Percentiles rank a stretch among this genome's conserved stretches.
phyloP scores from a whole-genome alignment of 2,329 filamentous ascomycete genomes.

The Byssochlamys sp. region DNA sequence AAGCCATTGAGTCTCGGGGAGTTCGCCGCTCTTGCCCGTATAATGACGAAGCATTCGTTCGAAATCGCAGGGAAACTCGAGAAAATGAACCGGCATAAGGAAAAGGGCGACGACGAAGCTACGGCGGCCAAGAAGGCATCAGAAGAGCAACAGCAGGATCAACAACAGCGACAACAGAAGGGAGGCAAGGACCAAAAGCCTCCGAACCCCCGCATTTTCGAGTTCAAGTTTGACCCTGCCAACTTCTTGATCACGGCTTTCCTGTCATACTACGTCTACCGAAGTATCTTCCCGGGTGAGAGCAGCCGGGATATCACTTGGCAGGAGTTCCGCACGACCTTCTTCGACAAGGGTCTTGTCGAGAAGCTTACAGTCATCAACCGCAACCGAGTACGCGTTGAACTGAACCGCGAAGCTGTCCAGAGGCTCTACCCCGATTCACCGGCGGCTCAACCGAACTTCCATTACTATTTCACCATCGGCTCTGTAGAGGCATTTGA shows the following conservation, averaged over 20 bases:
- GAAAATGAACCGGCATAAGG: slow-evolving; percentile 16
- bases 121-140: slow-evolving; percentile 17
- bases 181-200: slow-evolving; percentile 22
- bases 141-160: slow-evolving; percentile 13
- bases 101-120: slow-evolving; percentile 24
- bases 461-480: slow-evolving; percentile 89
- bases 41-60: slow-evolving; percentile 49
- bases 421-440: slow-evolving; percentile 67
- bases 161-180: slow-evolving; percentile 26
- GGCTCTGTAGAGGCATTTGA: slow-evolving; percentile 92
- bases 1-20: slow-evolving; percentile 44
- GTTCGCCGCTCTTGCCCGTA: slow-evolving; percentile 51
- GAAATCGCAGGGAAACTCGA: slow-evolving; percentile 34
- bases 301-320: slow-evolving; percentile 77
- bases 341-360: slow-evolving; percentile 90
- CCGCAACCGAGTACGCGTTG: slow-evolving; percentile 66
- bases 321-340: slow-evolving; percentile 90
- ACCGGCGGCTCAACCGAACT: slow-evolving; percentile 56
- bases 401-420: slow-evolving; percentile 66
- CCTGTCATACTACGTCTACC: slow-evolving; percentile 54
- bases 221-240: slow-evolving; percentile 46
- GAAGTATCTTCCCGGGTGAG: slow-evolving; percentile 57
- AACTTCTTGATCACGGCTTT: slow-evolving; percentile 50
- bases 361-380: slow-evolving; percentile 81
- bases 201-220: slow-evolving; percentile 28